Conservation (phyloP, 345 rosid genomes). For the Euphorbia lathyris region DNA sequence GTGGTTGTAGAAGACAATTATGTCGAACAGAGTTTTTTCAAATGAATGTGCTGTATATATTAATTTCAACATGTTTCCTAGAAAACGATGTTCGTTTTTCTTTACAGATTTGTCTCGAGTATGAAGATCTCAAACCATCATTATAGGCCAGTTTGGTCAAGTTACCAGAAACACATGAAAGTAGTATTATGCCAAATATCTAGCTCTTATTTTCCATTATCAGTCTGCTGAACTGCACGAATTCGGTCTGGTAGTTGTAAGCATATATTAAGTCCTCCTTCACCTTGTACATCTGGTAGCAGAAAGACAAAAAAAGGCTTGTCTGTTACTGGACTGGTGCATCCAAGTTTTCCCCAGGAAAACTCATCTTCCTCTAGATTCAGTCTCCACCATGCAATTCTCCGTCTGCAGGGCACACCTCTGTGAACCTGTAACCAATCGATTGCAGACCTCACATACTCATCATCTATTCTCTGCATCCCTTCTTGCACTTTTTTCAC, state of each 20-base stretch:
- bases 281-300: slow-evolving; percentile 11
- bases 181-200: neutral
- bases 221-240: slow-evolving; percentile 15
- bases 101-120: neutral
- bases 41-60: neutral
- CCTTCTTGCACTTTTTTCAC: slow-evolving; percentile 27
- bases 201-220: neutral
- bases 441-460: slow-evolving; percentile 22
- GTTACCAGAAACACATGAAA: too few species aligned
- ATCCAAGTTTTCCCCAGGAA: slow-evolving; percentile 22
- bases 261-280: slow-evolving; percentile 26
- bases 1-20: neutral
- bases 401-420: slow-evolving; percentile 21
- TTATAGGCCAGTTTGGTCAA: too few species aligned
- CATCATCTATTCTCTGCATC: slow-evolving; percentile 14
- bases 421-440: slow-evolving; percentile 31
- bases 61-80: neutral
- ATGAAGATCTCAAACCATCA: neutral
- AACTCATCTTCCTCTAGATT: slow-evolving; percentile 24
- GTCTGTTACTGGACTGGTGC: slow-evolving; percentile 8
- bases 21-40: neutral
- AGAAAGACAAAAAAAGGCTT: slow-evolving; percentile 24
- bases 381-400: slow-evolving; percentile 23
- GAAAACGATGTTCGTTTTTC: too few species aligned
- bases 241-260: slow-evolving; percentile 17